Conservation (phyloP, 2,329 filamentous ascomycete genomes). For the Colletotrichum caudatum region DNA sequence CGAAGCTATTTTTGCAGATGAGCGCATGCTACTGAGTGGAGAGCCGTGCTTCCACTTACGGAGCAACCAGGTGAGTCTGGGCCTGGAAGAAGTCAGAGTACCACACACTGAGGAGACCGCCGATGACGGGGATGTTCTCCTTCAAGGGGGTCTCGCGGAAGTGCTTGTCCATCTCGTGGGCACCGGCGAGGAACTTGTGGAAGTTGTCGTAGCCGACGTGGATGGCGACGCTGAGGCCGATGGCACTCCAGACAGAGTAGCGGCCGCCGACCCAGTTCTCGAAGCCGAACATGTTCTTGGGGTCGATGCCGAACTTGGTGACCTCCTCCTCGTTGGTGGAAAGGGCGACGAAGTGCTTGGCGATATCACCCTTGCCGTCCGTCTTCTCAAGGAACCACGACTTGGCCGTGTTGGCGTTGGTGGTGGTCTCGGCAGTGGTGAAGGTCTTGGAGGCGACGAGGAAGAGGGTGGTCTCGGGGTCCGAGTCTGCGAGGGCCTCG, state of each 20-base stretch:
- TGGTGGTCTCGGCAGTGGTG: slow-evolving; percentile 96
- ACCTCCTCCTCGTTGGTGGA: slow-evolving; percentile 97
- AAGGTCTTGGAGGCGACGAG: slow-evolving; percentile 99
- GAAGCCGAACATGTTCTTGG: slow-evolving; percentile 99
- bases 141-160: slow-evolving; percentile 91
- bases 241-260: slow-evolving; percentile 99
- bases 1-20: slow-evolving; percentile 71
- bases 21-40: not conserved
- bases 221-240: slow-evolving; percentile 91
- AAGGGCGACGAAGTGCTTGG: slow-evolving; percentile 98
- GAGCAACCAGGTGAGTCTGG: slow-evolving; percentile 96
- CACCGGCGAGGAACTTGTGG: slow-evolving; percentile 92
- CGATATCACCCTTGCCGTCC: slow-evolving; percentile 83
- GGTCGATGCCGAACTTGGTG: slow-evolving; percentile 98
- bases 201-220: slow-evolving; percentile 99
- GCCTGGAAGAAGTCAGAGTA: slow-evolving; percentile 99
- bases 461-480: slow-evolving; percentile 99
- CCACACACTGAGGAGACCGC: slow-evolving; percentile 95
- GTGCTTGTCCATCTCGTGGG: slow-evolving; percentile 98
- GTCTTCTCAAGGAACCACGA: slow-evolving; percentile 92
- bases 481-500: slow-evolving; percentile 87
- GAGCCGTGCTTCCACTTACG: slow-evolving; percentile 67
- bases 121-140: slow-evolving; percentile 94
- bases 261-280: slow-evolving; percentile 98
- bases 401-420: slow-evolving; percentile 98